These are phyloP conservation scores for Ophiocordyceps unilateralis DNA, from an alignment of 2,329 filamentous ascomycete genomes.

Conservation along the genomic window DNA sequence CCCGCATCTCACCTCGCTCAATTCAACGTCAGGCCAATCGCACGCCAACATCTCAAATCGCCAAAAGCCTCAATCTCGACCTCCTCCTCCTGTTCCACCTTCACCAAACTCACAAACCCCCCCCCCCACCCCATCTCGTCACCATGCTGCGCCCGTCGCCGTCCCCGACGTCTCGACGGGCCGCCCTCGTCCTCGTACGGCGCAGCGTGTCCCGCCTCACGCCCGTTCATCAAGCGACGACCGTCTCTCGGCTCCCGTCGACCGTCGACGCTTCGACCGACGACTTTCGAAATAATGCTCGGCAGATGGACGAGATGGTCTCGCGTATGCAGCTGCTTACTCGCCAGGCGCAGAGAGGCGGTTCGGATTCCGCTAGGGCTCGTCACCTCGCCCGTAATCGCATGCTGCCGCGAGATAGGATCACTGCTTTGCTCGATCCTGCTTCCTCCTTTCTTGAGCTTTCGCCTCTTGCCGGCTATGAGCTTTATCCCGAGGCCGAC, in stretches of 20 bases:
- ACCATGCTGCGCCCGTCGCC: too few relatives aligned
- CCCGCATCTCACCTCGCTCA: too few relatives aligned
- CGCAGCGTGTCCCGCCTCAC: slow-evolving; percentile 33
- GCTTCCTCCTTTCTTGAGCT: slow-evolving; percentile 85
- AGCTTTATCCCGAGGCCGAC: slow-evolving; percentile 72
- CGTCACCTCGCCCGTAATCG: slow-evolving; percentile 82
- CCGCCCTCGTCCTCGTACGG: too few relatives aligned
- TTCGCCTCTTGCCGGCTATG: slow-evolving; percentile 77
- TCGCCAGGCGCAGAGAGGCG: slow-evolving; percentile 54
- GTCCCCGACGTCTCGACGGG: too few relatives aligned
- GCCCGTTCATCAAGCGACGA: slow-evolving; percentile 61
- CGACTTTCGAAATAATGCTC: slow-evolving; percentile 67
- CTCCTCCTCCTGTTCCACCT: too few relatives aligned
- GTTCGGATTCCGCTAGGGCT: slow-evolving; percentile 62
- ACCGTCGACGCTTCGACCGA: slow-evolving; percentile 59
- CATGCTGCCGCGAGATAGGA: slow-evolving; percentile 82
- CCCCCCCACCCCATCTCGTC: too few relatives aligned
- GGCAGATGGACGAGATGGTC: slow-evolving; percentile 60
- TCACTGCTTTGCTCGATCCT: slow-evolving; percentile 74
- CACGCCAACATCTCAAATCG: too few relatives aligned
- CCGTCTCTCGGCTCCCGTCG: slow-evolving; percentile 65
- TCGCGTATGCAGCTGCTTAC: slow-evolving; percentile 53
- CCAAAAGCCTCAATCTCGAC: too few relatives aligned
- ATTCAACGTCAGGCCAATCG: too few relatives aligned
- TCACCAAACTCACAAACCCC: too few relatives aligned